These are phyloP conservation scores for Trametes sanguinea DNA, from an alignment of 768 basidiomycete genomes.

Conservation along the genomic window DNA sequence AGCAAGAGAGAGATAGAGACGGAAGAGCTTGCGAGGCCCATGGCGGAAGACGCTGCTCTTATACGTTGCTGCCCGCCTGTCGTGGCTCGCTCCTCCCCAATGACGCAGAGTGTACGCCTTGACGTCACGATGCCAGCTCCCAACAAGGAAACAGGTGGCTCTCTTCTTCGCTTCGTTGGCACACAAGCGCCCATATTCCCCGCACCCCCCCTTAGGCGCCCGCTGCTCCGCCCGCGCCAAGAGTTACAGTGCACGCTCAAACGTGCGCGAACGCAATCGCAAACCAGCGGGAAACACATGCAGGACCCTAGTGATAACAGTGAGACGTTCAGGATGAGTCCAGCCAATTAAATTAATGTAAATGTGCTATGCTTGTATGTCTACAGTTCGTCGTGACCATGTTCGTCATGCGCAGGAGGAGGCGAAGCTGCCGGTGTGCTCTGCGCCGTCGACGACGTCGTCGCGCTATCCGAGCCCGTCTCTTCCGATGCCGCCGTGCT, in stretches of 20 bases:
- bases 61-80: conserved; percentile 1
- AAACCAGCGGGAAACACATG: not conserved
- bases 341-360: conserved; percentile 21
- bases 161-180: not conserved
- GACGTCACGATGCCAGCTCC: conserved; percentile 4
- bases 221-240: not conserved
- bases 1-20: conserved; percentile 7
- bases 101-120: conserved; percentile 12
- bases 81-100: conserved; percentile 16
- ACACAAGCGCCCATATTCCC: not conserved
- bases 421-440: conserved; percentile 9
- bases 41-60: not conserved
- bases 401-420: not conserved
- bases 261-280: not conserved
- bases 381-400: conserved; percentile 30
- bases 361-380: conserved; percentile 8
- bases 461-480: conserved; percentile 7
- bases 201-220: not conserved
- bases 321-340: not conserved
- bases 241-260: not conserved
- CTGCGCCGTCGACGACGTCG: conserved; percentile 21
- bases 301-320: no score
- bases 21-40: not conserved
- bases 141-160: not conserved
- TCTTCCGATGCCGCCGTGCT: conserved; percentile 29